These are phyloP conservation scores for Lithospermum erythrorhizon DNA, from an alignment of 257 asterid genomes.

Conservation along the genomic window DNA sequence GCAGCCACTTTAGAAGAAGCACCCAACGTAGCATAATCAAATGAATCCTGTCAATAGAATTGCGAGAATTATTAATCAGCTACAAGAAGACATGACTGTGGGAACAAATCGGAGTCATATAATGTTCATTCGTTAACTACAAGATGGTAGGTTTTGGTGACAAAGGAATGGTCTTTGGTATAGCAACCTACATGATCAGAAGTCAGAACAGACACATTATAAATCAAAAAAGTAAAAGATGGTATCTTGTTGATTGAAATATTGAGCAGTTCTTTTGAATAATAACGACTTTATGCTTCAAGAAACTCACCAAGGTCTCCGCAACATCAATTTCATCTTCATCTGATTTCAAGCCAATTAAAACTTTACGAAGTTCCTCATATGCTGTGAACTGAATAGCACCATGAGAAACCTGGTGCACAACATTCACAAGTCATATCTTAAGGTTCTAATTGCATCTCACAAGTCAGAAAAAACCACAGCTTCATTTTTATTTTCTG, in stretches of 20 bases:
- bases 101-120: background rate
- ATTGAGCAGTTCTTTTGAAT: background rate
- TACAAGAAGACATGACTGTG: background rate
- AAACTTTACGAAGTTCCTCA: slow-evolving; percentile 72
- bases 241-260: background rate
- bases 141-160: no score
- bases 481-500: no score
- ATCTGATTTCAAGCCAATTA: slow-evolving; percentile 30
- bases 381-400: slow-evolving; percentile 94
- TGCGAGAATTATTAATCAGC: slow-evolving; percentile 6
- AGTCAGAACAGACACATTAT: no score
- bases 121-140: no score
- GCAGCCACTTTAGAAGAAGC: slow-evolving; percentile 91
- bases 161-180: no score
- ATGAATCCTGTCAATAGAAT: slow-evolving; percentile 44
- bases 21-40: slow-evolving; percentile 82
- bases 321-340: slow-evolving; percentile 18
- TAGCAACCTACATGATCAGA: no score
- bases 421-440: slow-evolving; percentile 14
- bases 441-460: no score
- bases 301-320: slow-evolving; percentile 56
- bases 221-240: no score
- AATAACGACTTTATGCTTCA: background rate
- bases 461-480: no score
- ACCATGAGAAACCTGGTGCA: slow-evolving; percentile 92